Percentiles rank a stretch among this genome's conserved stretches.
phyloP scores from a whole-genome alignment of 352 stramenopile genomes.

The Globisporangium acanthophoron region DNA sequence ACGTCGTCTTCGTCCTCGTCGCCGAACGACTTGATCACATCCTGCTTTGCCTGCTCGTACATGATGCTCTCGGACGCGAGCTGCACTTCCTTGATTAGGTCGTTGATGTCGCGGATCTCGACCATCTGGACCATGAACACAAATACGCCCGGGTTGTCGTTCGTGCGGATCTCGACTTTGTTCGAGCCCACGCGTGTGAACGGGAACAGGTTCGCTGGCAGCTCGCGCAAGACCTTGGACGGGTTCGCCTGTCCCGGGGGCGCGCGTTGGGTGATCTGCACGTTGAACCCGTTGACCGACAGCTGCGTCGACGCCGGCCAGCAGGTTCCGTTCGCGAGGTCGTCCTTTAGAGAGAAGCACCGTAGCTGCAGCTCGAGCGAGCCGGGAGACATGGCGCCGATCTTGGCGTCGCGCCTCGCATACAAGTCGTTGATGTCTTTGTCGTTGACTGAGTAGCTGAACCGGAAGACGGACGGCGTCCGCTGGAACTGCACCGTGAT shows the following conservation, averaged over 20 bases:
- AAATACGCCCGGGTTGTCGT: conserved; percentile 56
- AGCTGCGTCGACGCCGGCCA: conserved; percentile 71
- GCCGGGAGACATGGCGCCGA: conserved; percentile 47
- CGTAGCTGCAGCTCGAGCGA: conserved; percentile 73
- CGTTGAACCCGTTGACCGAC: conserved; percentile 63
- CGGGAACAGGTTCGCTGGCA: conserved; percentile 70
- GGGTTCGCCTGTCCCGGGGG: conserved; percentile 70
- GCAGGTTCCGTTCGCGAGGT: conserved; percentile 58
- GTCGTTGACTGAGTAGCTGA: conserved; percentile 69
- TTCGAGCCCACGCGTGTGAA: conserved; percentile 67
- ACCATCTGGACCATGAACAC: conserved; percentile 74
- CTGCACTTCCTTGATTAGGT: conserved; percentile 58
- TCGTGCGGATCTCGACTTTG: conserved; percentile 63
- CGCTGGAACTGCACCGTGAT: conserved; percentile 67
- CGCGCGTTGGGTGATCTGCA: conserved; percentile 61
- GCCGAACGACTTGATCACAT: conserved; percentile 79
- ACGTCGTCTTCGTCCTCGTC: conserved; percentile 80
- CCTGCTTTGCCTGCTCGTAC: conserved; percentile 64
- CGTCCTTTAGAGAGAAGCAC: conserved; percentile 71
- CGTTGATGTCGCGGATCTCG: conserved; percentile 53
- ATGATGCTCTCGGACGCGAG: conserved; percentile 56
- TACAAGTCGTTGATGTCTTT: conserved; percentile 74
- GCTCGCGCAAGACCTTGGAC: conserved; percentile 75
- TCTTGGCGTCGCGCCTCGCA: conserved; percentile 39
- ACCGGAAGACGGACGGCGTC: conserved; percentile 31